Percentiles rank a stretch among this genome's conserved stretches.
These are phyloP conservation scores for Dothideomycetes sp. DNA, from an alignment of 2,329 filamentous ascomycete species.

Conservation along the genomic window DNA sequence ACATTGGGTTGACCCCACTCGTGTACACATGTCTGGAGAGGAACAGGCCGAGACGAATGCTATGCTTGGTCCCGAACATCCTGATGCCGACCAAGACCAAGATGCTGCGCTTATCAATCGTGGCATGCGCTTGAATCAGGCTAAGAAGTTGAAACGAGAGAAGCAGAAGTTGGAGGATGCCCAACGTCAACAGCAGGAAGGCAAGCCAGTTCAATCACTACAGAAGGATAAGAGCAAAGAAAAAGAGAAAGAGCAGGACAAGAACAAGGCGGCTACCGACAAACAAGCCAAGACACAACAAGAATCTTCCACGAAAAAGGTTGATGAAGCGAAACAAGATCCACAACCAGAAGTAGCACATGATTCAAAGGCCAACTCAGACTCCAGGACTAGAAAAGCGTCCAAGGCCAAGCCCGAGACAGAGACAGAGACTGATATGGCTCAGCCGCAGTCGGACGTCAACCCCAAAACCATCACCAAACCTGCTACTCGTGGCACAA, in stretches of 20 bases:
- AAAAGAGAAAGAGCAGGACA: neutral
- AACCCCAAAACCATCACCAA: no score
- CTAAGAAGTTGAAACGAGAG: conserved; percentile 64
- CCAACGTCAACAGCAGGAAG: neutral
- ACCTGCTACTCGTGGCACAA: no score
- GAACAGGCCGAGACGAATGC: conserved; percentile 27
- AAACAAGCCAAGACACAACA: conserved; percentile 1
- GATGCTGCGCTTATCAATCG: conserved; percentile 59
- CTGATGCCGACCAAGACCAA: conserved; percentile 34
- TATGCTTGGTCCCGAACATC: conserved; percentile 21
- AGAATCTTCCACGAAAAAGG: no score
- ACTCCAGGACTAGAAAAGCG: neutral
- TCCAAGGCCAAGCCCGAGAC: conserved; percentile 2
- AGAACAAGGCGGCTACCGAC: neutral
- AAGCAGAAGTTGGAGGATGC: conserved; percentile 24
- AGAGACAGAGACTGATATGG: conserved; percentile 4
- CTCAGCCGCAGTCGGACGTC: no score
- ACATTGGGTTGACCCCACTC: conserved; percentile 27
- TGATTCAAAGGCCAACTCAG: neutral
- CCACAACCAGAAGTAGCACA: neutral
- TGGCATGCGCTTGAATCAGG: conserved; percentile 69
- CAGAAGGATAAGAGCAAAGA: conserved; percentile 5
- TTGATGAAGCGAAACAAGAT: no score
- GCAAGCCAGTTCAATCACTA: neutral
- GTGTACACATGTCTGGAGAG: conserved; percentile 24